phyloP scores from a whole-genome alignment of 2,329 filamentous ascomycete species.

The Fusarium transvaalense region DNA sequence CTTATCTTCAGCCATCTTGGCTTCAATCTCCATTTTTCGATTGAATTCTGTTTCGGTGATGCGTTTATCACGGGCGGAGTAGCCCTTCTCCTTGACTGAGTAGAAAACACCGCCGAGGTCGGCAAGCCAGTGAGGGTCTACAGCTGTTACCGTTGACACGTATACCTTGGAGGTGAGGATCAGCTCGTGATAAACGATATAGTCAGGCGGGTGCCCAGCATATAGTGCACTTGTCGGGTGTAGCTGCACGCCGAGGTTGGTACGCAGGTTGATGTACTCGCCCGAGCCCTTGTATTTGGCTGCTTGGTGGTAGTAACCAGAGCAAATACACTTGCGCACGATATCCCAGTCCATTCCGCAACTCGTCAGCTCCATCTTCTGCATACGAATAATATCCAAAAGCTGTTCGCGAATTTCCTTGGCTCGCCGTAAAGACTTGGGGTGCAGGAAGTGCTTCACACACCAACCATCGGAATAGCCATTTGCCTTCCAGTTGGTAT shows the following conservation, averaged over 20 bases:
- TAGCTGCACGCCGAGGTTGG: conserved; percentile 91
- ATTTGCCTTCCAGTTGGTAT: conserved; percentile 94
- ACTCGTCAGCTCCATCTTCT: conserved; percentile 87
- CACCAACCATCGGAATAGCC: conserved; percentile 93
- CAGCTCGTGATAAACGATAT: conserved; percentile 97
- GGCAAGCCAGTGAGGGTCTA: conserved; percentile 97
- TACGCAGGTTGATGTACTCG: conserved; percentile 96
- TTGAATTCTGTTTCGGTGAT: conserved; percentile 95
- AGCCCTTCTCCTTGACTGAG: conserved; percentile 96
- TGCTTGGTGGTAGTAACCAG: conserved; percentile 97
- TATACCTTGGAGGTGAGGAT: conserved; percentile 98
- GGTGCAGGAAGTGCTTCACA: conserved; percentile 90
- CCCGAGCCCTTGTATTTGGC: conserved; percentile 96
- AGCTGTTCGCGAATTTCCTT: conserved; percentile 96
- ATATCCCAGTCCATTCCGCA: conserved; percentile 98
- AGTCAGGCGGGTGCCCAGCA: conserved; percentile 94
- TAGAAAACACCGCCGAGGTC: conserved; percentile 98
- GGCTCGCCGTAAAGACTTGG: conserved; percentile 91
- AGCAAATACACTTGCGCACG: conserved; percentile 95
- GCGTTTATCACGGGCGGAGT: conserved; percentile 85
- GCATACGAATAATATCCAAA: conserved; percentile 91
- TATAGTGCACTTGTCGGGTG: conserved; percentile 96
- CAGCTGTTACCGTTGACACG: conserved; percentile 95
- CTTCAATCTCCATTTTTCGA: conserved; percentile 90
- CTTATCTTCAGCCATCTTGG: conserved; percentile 90